Base-by-base conservation (phyloP, 2,329 filamentous ascomycete genomes). In the Clonostachys solani region DNA sequence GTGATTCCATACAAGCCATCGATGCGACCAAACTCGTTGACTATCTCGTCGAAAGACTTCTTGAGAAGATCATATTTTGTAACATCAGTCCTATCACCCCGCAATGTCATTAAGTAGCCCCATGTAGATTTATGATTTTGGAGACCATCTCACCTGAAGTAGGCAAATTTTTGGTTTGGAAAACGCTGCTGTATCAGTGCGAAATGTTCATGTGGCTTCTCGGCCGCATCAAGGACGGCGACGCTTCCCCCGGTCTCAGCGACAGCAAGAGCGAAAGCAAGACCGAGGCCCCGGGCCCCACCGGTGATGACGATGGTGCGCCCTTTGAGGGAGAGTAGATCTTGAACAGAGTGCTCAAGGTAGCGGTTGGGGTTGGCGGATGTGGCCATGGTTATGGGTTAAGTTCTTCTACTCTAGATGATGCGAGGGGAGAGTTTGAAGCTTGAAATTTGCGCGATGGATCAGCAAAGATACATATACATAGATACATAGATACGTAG, bases 161-260 rank as follows among this genome's bases (percentile, higher is more conserved):
- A 33, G 5, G 15, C 6, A 23, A 5, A 8, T 15, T 17, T 17
- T n/a, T 4, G 1, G 5, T 9, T 18, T 9, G 2, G 8, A 3
- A 1, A 5, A 46, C 45, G 34, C 40, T 50, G 46, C 40, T 50
- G 45, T 9, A 53, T 50, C 40, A 48, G 29, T 19, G 49, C 45
- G 33, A 53, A 53, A 19, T 53, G 49, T 13, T 53, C 49, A 18
- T 53, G 49, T 12, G 51, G 53, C 44, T 55, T 52, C 13, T 53
- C 48, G 5, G 50, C 47, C 5, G 50, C 50, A 12, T 52, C 53
- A 29, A 55, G 43, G 12, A 54, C 23, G 8, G 53, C 73, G 18
- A 75, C 65, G 40, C 67, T 44, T 1, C 60, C 72, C 1, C 64
- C 64, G 1, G 71, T 72, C 46, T 75, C 72, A 2, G 71, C 71